Conservation (phyloP, 148 eudicot genomes). For the Chenopodium quinoa region DNA sequence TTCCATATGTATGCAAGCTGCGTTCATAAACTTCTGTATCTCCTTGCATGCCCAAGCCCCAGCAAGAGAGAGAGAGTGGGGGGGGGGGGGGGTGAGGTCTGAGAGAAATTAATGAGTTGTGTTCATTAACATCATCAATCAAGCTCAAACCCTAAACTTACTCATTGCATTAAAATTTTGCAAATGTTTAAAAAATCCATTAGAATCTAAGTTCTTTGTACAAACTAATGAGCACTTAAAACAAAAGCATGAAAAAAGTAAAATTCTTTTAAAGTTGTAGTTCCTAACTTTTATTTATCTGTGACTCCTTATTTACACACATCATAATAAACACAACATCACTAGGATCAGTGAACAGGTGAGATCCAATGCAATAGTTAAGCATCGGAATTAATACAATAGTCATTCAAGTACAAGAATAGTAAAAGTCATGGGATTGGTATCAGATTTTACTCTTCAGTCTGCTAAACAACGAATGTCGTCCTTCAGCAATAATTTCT, state of each 20-base stretch:
- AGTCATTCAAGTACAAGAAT: not conserved
- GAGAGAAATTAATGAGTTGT: too few relatives aligned
- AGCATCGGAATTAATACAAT: not conserved
- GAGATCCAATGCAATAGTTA: not conserved
- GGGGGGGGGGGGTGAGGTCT: too few relatives aligned
- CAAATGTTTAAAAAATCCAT: not conserved
- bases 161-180: not conserved
- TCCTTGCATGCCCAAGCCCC: not conserved
- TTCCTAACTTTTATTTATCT: not conserved
- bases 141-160: not conserved
- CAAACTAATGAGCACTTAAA: not conserved
- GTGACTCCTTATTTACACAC: not conserved
- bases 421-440: not conserved
- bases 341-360: not conserved
- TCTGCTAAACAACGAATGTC: slow-evolving; percentile 75
- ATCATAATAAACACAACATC: too few relatives aligned
- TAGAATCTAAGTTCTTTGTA: too few relatives aligned
- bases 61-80: too few relatives aligned
- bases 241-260: not conserved
- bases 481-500: slow-evolving; percentile 73
- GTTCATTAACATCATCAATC: not conserved
- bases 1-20: not conserved
- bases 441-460: slow-evolving; percentile 45
- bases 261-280: not conserved
- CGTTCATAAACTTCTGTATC: not conserved